These are phyloP conservation scores for Sporothrix curviconia DNA, from an alignment of 2,329 filamentous ascomycete species.

Conservation along the genomic window DNA sequence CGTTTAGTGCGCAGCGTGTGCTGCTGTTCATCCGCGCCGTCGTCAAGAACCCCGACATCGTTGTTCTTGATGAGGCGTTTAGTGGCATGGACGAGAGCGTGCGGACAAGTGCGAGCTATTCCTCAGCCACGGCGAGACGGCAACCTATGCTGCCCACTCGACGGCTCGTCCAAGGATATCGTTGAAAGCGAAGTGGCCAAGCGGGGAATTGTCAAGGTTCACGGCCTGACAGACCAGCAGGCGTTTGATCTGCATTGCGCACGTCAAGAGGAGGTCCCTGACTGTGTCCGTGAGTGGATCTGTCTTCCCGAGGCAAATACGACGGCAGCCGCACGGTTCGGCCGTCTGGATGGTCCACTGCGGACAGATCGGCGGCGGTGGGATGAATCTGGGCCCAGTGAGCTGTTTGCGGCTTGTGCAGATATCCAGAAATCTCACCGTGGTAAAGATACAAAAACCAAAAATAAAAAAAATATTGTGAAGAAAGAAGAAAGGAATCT, in stretches of 20 bases:
- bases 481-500: not conserved
- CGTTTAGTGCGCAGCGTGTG: conserved; percentile 77
- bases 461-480: not conserved
- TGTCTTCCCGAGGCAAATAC: conserved; percentile 73
- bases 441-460: not conserved
- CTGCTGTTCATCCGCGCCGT: conserved; percentile 76
- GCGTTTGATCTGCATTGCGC: conserved; percentile 88
- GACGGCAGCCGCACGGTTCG: conserved; percentile 54
- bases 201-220: conserved; percentile 43
- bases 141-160: conserved; percentile 30
- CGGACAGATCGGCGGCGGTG: conserved; percentile 51
- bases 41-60: conserved; percentile 71
- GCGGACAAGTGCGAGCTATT: conserved; percentile 82
- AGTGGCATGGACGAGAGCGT: conserved; percentile 76
- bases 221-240: conserved; percentile 62
- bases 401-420: too few relatives aligned
- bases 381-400: conserved; percentile 57
- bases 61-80: conserved; percentile 83
- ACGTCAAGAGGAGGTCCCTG: conserved; percentile 83
- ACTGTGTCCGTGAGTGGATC: conserved; percentile 75
- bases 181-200: conserved; percentile 42
- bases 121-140: conserved; percentile 58
- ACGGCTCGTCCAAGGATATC: too few relatives aligned
- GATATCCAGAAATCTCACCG: too few relatives aligned
- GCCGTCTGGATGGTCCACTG: conserved; percentile 55